Evolutionary conservation across 2,329 filamentous ascomycete genomes (phyloP).

Genomic region (Aspergillus hortae): DNA sequence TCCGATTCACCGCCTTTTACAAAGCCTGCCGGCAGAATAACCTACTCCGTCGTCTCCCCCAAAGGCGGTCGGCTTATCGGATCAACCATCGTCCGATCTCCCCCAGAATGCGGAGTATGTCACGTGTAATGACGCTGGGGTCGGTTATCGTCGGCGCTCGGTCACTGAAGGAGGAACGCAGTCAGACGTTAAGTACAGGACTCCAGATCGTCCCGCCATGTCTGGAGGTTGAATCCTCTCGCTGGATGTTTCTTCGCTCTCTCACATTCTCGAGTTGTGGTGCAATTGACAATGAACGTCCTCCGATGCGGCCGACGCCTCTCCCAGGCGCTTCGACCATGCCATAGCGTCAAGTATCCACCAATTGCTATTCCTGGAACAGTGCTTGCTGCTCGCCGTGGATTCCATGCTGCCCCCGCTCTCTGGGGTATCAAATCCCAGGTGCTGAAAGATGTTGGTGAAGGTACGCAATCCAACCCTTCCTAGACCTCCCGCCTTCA

Average conservation of each 20-base stretch:
- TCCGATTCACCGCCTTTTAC: no score
- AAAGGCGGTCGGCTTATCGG: background rate
- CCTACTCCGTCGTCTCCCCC: no score
- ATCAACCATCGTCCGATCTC: background rate
- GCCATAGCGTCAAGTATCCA: constrained; percentile 21
- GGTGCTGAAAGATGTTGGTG: constrained; percentile 42
- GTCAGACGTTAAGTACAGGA: background rate
- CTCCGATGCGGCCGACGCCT: constrained; percentile 29
- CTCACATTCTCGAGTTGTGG: constrained; percentile 1
- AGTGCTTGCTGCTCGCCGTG: constrained; percentile 24
- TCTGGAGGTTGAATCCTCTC: constrained; percentile 1
- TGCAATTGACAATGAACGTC: constrained; percentile 24
- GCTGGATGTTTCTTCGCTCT: constrained; percentile 1
- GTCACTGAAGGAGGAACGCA: constrained; percentile 9
- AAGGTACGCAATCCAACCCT: constrained; percentile 26
- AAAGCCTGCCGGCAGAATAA: no score
- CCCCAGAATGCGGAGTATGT: constrained; percentile 18
- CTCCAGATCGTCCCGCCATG: constrained; percentile 8
- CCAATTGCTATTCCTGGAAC: constrained; percentile 24
- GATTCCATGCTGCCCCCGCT: constrained; percentile 33
- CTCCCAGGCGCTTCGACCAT: constrained; percentile 23
- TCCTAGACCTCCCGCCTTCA: background rate
- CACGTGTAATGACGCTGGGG: constrained; percentile 21
- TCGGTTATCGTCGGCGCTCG: constrained; percentile 23
- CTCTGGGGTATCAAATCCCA: constrained; percentile 38